Conservation (phyloP, 1,284 basidiomycete species). For the Malassezia furfur region DNA sequence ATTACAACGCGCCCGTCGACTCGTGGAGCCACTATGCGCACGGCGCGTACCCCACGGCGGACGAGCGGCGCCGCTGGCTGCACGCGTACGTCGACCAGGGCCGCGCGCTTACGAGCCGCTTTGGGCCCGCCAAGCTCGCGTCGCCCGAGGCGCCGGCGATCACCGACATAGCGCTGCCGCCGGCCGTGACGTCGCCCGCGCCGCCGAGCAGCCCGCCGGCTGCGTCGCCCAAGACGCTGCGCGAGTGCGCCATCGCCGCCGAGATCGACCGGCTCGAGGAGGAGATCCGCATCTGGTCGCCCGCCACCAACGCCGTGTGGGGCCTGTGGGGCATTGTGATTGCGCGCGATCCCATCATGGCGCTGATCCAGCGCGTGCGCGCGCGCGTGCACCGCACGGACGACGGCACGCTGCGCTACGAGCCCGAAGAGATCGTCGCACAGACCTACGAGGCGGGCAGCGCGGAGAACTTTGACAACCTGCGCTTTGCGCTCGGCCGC, state of each 20-base stretch:
- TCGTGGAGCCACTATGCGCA: conserved; percentile 36
- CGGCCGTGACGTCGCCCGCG: conserved; percentile 7
- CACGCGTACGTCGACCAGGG: conserved; percentile 45
- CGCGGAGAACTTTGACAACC: conserved; percentile 38
- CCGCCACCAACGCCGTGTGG: conserved; percentile 43
- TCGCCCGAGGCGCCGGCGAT: conserved; percentile 18
- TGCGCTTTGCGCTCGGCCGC: conserved; percentile 38
- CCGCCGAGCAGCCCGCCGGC: conserved; percentile 13
- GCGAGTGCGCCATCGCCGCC: conserved; percentile 26
- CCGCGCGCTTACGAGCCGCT: conserved; percentile 21
- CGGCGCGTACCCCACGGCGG: conserved; percentile 31
- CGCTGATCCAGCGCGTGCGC: conserved; percentile 18
- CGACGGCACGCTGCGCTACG: not conserved
- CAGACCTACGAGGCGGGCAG: conserved; percentile 2
- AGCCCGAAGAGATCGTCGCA: not conserved
- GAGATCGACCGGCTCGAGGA: conserved; percentile 41
- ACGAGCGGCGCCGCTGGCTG: conserved; percentile 39
- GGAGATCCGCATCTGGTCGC: conserved; percentile 37
- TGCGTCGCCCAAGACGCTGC: conserved; percentile 21
- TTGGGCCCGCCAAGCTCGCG: conserved; percentile 12
- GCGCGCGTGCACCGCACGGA: not conserved
- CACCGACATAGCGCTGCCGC: conserved; percentile 26
- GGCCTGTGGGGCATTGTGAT: conserved; percentile 45
- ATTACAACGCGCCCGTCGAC: conserved; percentile 34
- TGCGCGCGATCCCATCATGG: conserved; percentile 32